Conservation (phyloP, 257 asterid genomes). For the Forsythia suspensa region DNA sequence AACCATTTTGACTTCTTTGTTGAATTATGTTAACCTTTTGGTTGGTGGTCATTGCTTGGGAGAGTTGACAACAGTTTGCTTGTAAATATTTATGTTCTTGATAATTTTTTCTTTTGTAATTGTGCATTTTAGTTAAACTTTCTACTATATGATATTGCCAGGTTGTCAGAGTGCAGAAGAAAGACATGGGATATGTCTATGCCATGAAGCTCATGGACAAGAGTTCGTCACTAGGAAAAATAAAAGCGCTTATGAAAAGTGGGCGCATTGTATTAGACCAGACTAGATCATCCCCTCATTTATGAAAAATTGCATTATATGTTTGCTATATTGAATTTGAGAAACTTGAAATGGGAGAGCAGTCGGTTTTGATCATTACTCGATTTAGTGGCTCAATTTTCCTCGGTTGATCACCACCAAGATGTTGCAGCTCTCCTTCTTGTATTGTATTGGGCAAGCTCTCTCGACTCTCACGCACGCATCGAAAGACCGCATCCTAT, state of each 20-base stretch:
- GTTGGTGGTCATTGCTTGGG: neutral
- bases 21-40: neutral
- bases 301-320: no score
- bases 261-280: slow-evolving; percentile 96
- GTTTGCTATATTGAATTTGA: no score
- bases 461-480: no score
- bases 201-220: no score
- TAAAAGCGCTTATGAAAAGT: slow-evolving; percentile 99
- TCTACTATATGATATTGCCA: slow-evolving; percentile 28
- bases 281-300: slow-evolving; percentile 95
- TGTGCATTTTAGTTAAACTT: neutral
- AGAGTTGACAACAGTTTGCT: neutral
- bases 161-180: slow-evolving; percentile 97
- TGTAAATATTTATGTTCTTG: neutral
- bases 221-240: slow-evolving; percentile 96
- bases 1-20: neutral
- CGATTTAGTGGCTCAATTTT: neutral
- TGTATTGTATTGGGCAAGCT: no score
- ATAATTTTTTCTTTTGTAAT: neutral
- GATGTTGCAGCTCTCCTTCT: neutral
- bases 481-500: no score
- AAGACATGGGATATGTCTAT: slow-evolving; percentile 92
- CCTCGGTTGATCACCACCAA: neutral
- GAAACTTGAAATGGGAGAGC: neutral
- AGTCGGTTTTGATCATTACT: neutral